These are phyloP conservation scores for Penicillium crystallinum DNA, from an alignment of 495 filamentous ascomycete genomes.

Conservation along the genomic window DNA sequence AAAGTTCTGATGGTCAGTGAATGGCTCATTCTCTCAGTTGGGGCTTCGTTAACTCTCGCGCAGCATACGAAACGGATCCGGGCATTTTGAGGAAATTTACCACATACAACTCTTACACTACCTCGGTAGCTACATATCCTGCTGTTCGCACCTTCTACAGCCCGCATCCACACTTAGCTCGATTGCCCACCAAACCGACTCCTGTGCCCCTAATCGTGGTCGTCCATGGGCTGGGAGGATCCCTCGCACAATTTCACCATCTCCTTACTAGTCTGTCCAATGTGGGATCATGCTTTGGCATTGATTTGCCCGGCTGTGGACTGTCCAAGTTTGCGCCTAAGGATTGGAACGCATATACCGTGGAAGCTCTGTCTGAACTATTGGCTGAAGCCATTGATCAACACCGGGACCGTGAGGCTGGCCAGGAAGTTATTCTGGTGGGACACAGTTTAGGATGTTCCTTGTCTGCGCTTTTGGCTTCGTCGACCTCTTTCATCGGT, in stretches of 20 bases:
- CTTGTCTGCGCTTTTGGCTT: constrained; percentile 68
- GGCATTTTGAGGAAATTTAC: constrained; percentile 74
- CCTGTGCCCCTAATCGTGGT: constrained; percentile 85
- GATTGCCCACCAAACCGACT: constrained; percentile 64
- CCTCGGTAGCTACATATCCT: constrained; percentile 64
- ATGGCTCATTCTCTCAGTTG: neutral
- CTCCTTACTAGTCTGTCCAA: constrained; percentile 78
- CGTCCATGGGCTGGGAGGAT: constrained; percentile 87
- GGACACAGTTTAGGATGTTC: constrained; percentile 88
- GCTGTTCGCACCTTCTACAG: constrained; percentile 78
- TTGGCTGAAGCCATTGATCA: constrained; percentile 66
- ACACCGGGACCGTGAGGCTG: constrained; percentile 57
- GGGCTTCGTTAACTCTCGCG: neutral
- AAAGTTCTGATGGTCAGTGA: constrained; percentile 30
- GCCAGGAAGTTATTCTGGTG: constrained; percentile 73
- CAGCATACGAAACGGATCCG: constrained; percentile 56
- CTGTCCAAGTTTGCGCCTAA: constrained; percentile 64
- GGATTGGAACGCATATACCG: constrained; percentile 73
- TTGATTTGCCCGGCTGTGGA: constrained; percentile 89
- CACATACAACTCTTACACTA: constrained; percentile 63
- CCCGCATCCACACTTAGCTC: constrained; percentile 71
- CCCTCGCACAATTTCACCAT: constrained; percentile 78
- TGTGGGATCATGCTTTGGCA: constrained; percentile 78
- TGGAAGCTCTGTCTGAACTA: constrained; percentile 69
- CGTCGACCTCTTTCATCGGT: constrained; percentile 47